Base-by-base conservation (phyloP, 2,329 filamentous ascomycete genomes). In the Teratosphaeria epicoccoides region DNA sequence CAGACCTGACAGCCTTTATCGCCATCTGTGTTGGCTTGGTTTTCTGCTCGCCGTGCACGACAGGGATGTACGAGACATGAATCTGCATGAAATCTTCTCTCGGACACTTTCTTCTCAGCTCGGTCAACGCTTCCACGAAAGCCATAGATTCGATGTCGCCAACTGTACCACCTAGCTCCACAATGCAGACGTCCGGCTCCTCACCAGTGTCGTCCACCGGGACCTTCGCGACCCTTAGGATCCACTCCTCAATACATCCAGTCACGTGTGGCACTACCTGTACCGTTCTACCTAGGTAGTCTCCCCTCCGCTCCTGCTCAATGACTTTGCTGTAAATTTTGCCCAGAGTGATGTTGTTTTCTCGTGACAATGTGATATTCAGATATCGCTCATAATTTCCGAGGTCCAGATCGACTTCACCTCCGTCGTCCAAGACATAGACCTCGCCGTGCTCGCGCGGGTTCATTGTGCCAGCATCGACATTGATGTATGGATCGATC, bases 331-430 rank as follows among this genome's bases (percentile, higher is more conserved):
- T 79, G 72, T 96, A 97, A 61, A 97, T 88, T 75, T 97, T 96
- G 66, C 93, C 93, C 5, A 91, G 95, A 3, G 93, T 98, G 71
- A 98, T 95, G 71, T 97, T 97, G 75, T 91, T 88, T 61, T 95
- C 89, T 55, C 84, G 78, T 7, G 82, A 88, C 55, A 97, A 77
- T 51, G 84, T 87, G 58, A 91, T 84, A 64, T 84, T 84, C 50
- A 95, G 82, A 67, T 95, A 95, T 43, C 84, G 79, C 68, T 87
- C 84, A 71, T 87, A 87, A 69, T 87, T 87, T 58, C 84, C 84
- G 28, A 88, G 75, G 66, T 88, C 84, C 53, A 88, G 78, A 64
- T 87, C 84, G 57, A 83, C 80, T 69, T 88, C 86, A 59, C 86
- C 86, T 57, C 87, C 87, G 63, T 93, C 88, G 61, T 87, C 82